Evolutionary conservation across 805 yeast genomes (phyloP), one percentile per base, ranked within the genome.

Genomic region (Tanozyma kutaoensis): DNA sequence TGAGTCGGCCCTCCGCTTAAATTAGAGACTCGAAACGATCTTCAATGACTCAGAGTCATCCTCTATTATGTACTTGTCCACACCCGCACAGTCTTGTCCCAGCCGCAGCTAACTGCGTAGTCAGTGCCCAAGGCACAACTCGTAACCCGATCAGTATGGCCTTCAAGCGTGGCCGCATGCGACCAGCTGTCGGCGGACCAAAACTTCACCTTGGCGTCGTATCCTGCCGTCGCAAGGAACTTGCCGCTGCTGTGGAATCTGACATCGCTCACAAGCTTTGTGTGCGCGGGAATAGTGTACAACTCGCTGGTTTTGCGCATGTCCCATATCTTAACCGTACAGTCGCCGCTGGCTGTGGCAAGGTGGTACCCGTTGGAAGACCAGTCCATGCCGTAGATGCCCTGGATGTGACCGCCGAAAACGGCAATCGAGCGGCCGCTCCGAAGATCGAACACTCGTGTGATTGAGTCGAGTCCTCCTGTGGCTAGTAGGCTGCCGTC

Each of bases 341-440:
- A 72, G 50, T 88, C 97, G 0, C 78, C 88, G 31, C 93, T 73
- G 3, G 86, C 96, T 0, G 88, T 75, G 3, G 85, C 85, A 3
- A 84, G 40, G 27, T 76, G 75, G 38, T 64, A 64, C 1, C 95
- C 94, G 48, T 80, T 76, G 1, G 67, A 62, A 4, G 86, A 60
- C 79, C 93, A 88, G 36, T 69, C 82, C 24, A 76, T 44, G 1
- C 75, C 55, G 46, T 80, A 72, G 1, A 88, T 68, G 0, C 81
- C 84, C 32, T 72, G 66, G 5, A 69, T 65, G 48, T 91, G 97
- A 1, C 80, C 80, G 16, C 62, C 57, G 4, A 84, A 48, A 8
- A 60, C 49, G 45, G 69, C 58, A 2, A 80, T 62, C 0, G 71
- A 58, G 29, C 69, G 61, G 3, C 96, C 97, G 0, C 77, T 61